phyloP scores from a whole-genome alignment of 805 yeast species.

The Torulaspora indica region DNA sequence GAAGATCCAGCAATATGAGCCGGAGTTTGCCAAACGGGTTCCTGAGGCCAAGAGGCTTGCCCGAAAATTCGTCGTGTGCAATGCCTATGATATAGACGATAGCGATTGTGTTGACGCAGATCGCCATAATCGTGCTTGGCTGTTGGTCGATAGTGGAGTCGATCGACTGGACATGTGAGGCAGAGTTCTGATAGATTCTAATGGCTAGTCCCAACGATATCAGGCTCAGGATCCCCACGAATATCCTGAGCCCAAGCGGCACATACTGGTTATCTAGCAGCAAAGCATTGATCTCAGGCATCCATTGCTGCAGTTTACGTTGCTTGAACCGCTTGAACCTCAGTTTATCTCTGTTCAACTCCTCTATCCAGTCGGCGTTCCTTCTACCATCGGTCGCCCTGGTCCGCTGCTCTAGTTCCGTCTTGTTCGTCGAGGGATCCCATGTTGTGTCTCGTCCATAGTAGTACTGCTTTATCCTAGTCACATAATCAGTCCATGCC shows the following conservation, averaged over 20 bases:
- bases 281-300: slow-evolving; percentile 54
- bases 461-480: slow-evolving; percentile 29
- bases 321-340: slow-evolving; percentile 36
- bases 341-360: slow-evolving; percentile 27
- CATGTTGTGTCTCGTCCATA: slow-evolving; percentile 15
- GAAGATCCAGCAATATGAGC: slow-evolving; percentile 71
- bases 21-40: slow-evolving; percentile 79
- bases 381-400: slow-evolving; percentile 1
- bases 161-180: slow-evolving; percentile 13
- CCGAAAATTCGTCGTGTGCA: slow-evolving; percentile 85
- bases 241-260: slow-evolving; percentile 67
- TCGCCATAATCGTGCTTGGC: slow-evolving; percentile 90
- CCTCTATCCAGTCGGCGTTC: slow-evolving; percentile 24
- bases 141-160: slow-evolving; percentile 52
- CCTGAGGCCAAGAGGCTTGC: slow-evolving; percentile 87
- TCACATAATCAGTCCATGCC: slow-evolving; percentile 31
- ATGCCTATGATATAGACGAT: slow-evolving; percentile 72
- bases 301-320: slow-evolving; percentile 58
- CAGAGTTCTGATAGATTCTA: slow-evolving; percentile 46
- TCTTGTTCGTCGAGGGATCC: slow-evolving; percentile 12
- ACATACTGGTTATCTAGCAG: slow-evolving; percentile 73
- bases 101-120: slow-evolving; percentile 77
- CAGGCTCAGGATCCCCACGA: slow-evolving; percentile 53
- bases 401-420: background rate
- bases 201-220: slow-evolving; percentile 71